A percentile compares a stretch with the other conserved stretches of the same genome.
phyloP scores from a whole-genome alignment of 441 rosid genomes.

The Erodium trifolium region DNA sequence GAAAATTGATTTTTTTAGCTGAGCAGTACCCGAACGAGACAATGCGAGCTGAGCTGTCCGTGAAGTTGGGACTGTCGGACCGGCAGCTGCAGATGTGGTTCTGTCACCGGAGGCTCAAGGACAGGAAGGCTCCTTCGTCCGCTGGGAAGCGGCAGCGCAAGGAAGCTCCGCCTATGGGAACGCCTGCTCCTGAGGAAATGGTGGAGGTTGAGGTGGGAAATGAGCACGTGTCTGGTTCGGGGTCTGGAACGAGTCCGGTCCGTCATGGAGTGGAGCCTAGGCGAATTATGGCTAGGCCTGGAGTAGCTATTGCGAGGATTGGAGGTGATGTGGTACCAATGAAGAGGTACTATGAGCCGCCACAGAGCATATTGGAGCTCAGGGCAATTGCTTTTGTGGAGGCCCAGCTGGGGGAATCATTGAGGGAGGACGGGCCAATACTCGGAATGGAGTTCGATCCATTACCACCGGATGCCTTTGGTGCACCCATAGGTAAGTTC shows the following conservation, averaged over 20 bases:
- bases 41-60: conserved; percentile 65
- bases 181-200: conserved; percentile 24
- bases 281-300: conserved; percentile 22
- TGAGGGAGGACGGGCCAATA: conserved; percentile 93
- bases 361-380: conserved; percentile 55
- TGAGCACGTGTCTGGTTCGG: conserved; percentile 54
- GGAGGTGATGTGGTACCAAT: conserved; percentile 34
- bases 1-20: conserved; percentile 31
- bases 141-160: conserved; percentile 41
- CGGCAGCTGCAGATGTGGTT: conserved; percentile 99
- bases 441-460: conserved; percentile 98
- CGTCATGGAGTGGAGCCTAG: conserved; percentile 33
- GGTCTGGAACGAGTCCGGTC: conserved; percentile 58
- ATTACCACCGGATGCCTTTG: conserved; percentile 93
- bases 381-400: conserved; percentile 87
- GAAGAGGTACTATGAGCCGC: conserved; percentile 55
- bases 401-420: conserved; percentile 85
- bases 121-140: conserved; percentile 45
- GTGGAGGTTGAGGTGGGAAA: conserved; percentile 34
- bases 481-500: conserved; percentile 62
- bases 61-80: conserved; percentile 76
- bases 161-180: conserved; percentile 31
- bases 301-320: conserved; percentile 33
- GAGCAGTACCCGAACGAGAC: conserved; percentile 86
- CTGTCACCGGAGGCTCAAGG: conserved; percentile 94